Base-by-base conservation (phyloP, 2,329 filamentous ascomycete genomes). In the Stachybotrys chlorohalonatus region DNA sequence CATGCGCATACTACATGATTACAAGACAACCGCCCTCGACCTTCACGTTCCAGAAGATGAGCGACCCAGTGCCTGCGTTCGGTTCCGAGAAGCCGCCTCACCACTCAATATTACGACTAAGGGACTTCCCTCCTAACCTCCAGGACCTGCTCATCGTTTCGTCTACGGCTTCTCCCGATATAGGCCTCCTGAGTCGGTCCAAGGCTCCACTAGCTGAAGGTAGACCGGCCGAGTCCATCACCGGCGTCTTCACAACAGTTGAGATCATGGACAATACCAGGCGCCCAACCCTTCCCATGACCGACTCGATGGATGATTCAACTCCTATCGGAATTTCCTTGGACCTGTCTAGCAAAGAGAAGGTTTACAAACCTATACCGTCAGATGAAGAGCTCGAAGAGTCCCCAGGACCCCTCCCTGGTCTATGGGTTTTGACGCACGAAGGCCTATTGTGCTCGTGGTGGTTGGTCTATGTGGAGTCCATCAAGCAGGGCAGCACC, bases 391-490 rank as follows among this genome's bases (percentile, higher is more conserved):
- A 95, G 64, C 83, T 95, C 50, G 81, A 87, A 36, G 82, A 92
- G 63, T 95, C 91, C 5, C 80, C 86, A 0, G 85, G 83, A 1
- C 93, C 94, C 11, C 72, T 97, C 8, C 94, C 94, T 6, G 90
- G 86, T 11, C 77, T 96, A 47, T 86, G 94, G 78, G 80, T 90
- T 32, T 75, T 99, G 15, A 97, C 95, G 57, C 86, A 96, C 60
- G 90, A 96, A 64, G 94, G 94, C 59, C 74, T 95, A 9, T 75
- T 99, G 15, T 84, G 83, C 49, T 81, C 85, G 11, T 99, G 93
- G 91, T 96, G 93, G 90, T 73, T 97, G 48, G 81, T 97, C 17
- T 96, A 96, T 71, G 83, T 87, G 42, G 90, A 95, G 47, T 91
- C 93, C 2, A 85, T 99, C 57, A 83, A 86, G 56, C 77, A 86